A percentile compares a stretch with the other conserved stretches of the same genome.
These are phyloP conservation scores for Sarocladium brachiariae DNA, from an alignment of 2,329 filamentous ascomycete genomes.

Conservation along the genomic window DNA sequence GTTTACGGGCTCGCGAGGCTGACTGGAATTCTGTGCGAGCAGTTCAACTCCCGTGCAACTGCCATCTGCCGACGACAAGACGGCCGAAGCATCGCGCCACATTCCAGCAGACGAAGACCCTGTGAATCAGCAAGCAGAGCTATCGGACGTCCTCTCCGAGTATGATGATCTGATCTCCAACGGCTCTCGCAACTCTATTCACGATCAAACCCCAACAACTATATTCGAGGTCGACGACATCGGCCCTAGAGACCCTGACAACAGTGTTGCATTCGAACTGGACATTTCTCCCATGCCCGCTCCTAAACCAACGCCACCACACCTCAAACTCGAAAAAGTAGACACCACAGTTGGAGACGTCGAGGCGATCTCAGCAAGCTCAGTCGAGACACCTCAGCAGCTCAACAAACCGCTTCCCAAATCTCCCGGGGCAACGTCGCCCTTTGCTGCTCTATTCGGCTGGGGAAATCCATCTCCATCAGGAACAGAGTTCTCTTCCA, in stretches of 20 bases:
- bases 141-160: conserved; percentile 35
- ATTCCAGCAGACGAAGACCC: conserved; percentile 31
- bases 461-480: conserved; percentile 43
- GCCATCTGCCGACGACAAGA: conserved; percentile 17
- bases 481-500: conserved; percentile 44
- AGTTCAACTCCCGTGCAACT: conserved; percentile 21
- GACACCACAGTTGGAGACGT: conserved; percentile 21
- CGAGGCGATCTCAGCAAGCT: conserved; percentile 19
- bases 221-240: conserved; percentile 27
- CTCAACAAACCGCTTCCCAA: conserved; percentile 49
- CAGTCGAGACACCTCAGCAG: conserved; percentile 18
- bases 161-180: conserved; percentile 37
- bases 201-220: conserved; percentile 20
- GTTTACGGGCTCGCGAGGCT: conserved; percentile 14
- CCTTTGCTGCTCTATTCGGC: conserved; percentile 45
- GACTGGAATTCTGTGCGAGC: conserved; percentile 19
- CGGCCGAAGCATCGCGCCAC: conserved; percentile 26
- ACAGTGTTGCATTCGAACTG: conserved; percentile 26
- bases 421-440: conserved; percentile 41
- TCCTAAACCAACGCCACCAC: conserved; percentile 44
- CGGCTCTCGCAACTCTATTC: conserved; percentile 18
- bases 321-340: conserved; percentile 42
- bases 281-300: conserved; percentile 40
- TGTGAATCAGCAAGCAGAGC: conserved; percentile 36
- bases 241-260: conserved; percentile 28